Evolutionary conservation across 176 grass and related monocot species (phyloP).

Genomic region (Zizania latifolia): DNA sequence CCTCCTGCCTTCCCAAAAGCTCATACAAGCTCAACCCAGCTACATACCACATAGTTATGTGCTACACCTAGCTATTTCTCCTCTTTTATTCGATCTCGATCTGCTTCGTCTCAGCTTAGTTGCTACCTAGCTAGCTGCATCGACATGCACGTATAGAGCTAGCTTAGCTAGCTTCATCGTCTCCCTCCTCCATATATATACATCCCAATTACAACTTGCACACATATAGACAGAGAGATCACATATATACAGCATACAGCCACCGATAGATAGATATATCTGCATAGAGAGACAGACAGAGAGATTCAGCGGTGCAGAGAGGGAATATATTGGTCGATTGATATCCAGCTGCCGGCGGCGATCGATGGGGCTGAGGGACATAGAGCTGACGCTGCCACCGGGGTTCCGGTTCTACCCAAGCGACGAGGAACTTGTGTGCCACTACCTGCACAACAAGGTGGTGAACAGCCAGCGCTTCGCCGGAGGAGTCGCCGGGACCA

Average conservation of each 20-base stretch:
- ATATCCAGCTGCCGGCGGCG: too few species aligned
- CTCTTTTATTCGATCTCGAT: not conserved
- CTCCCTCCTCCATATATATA: not conserved
- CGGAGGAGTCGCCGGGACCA: slow-evolving; percentile 7
- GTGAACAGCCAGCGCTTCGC: slow-evolving; percentile 34
- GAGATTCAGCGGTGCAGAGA: too few species aligned
- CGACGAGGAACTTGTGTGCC: slow-evolving; percentile 71
- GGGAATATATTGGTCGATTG: too few species aligned
- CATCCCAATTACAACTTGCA: not conserved
- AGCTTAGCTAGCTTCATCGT: not conserved
- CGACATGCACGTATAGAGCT: not conserved
- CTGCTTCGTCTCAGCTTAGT: not conserved
- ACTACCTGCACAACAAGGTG: slow-evolving; percentile 67
- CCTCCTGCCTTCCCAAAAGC: slow-evolving; percentile 5
- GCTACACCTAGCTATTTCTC: not conserved
- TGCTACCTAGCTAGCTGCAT: not conserved
- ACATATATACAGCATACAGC: too few species aligned
- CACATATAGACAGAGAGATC: not conserved
- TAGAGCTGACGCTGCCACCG: slow-evolving; percentile 59
- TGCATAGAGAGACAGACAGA: not conserved
- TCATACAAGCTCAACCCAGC: slow-evolving; percentile 18
- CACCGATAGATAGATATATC: not conserved
- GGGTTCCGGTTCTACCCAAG: slow-evolving; percentile 67
- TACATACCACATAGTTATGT: not conserved
- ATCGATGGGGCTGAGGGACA: slow-evolving; percentile 65